A percentile compares a stretch with the other conserved stretches of the same genome.
These are phyloP conservation scores for Chenopodium formosanum DNA, from an alignment of 148 eudicot genomes.

Conservation along the genomic window DNA sequence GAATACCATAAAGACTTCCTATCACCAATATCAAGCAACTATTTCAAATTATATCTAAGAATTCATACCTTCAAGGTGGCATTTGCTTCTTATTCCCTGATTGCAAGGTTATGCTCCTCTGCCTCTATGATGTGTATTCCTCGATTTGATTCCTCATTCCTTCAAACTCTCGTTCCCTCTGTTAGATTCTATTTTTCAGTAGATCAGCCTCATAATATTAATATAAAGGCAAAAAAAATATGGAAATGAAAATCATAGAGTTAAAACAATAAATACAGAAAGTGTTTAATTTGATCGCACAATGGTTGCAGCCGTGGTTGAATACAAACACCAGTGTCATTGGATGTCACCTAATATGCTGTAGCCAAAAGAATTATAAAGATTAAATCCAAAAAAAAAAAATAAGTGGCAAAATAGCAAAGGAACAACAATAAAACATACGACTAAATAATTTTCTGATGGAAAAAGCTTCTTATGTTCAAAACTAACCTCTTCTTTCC, in stretches of 20 bases:
- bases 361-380: too few relatives aligned
- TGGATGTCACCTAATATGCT: too few relatives aligned
- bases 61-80: conserved; percentile 66
- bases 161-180: conserved; percentile 29
- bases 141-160: conserved; percentile 45
- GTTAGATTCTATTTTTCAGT: conserved; percentile 14
- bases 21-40: neutral
- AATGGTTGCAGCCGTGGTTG: too few relatives aligned
- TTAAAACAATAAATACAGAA: neutral
- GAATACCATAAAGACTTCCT: too few relatives aligned
- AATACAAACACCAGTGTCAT: too few relatives aligned
- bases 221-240: neutral
- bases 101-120: conserved; percentile 43
- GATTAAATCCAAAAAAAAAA: too few relatives aligned
- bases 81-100: conserved; percentile 59
- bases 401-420: too few relatives aligned
- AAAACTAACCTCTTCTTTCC: too few relatives aligned
- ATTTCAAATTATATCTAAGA: neutral
- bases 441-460: too few relatives aligned
- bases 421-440: too few relatives aligned
- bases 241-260: neutral
- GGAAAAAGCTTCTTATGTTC: too few relatives aligned
- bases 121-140: conserved; percentile 54
- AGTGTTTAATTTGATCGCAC: too few relatives aligned
- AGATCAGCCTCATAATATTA: neutral